phyloP scores from a whole-genome alignment of 768 basidiomycete species.

The Tulasnella sp. region DNA sequence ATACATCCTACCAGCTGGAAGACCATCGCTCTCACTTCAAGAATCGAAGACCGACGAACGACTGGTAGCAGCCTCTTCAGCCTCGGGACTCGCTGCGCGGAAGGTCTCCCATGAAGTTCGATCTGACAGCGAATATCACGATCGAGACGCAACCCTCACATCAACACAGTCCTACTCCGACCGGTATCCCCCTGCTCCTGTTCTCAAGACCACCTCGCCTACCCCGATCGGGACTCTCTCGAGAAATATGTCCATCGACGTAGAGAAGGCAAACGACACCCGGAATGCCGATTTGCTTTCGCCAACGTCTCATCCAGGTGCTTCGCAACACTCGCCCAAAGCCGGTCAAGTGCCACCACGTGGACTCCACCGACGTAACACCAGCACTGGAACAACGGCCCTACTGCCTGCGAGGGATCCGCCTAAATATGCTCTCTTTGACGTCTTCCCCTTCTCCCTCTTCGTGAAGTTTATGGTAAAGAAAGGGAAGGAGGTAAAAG shows the following conservation, averaged over 20 bases:
- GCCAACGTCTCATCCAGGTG: neutral
- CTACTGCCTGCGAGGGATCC: slow-evolving; percentile 51
- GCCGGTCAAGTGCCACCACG: neutral
- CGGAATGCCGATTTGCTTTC: neutral
- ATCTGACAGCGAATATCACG: neutral
- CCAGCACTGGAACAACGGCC: slow-evolving; percentile 37
- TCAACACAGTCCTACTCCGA: neutral
- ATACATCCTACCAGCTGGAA: slow-evolving; percentile 24
- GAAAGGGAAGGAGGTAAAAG: slow-evolving; percentile 45
- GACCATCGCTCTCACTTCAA: slow-evolving; percentile 8
- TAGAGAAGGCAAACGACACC: neutral
- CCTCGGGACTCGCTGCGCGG: neutral
- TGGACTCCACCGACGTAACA: slow-evolving; percentile 24
- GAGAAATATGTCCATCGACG: neutral
- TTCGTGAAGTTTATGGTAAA: slow-evolving; percentile 42
- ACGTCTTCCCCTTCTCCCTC: slow-evolving; percentile 63
- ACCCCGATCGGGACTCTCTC: neutral
- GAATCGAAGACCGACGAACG: neutral
- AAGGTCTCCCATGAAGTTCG: neutral
- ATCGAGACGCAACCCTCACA: neutral
- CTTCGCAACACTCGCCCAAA: neutral
- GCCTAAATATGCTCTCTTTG: slow-evolving; percentile 52
- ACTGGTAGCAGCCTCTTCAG: neutral
- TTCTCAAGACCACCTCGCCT: neutral
- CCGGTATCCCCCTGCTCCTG: neutral